Evolutionary conservation across 345 rosid genomes (phyloP), one percentile per base, ranked within the genome.

Genomic region (Corchorus olitorius): DNA sequence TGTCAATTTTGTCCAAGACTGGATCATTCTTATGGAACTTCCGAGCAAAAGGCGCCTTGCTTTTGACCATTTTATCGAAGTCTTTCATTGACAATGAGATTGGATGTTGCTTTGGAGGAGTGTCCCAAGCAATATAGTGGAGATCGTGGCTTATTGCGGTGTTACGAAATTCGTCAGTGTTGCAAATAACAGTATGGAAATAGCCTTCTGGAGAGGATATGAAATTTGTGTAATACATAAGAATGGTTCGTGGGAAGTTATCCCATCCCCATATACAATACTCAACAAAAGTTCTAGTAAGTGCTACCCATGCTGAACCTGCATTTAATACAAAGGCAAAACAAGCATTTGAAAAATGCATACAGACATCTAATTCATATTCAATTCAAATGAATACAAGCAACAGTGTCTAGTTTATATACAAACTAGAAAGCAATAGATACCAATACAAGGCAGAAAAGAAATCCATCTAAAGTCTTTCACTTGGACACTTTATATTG

Each of bases 101-200:
- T 0, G 98, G 93, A 70, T 94, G 98, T 84, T 94, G 98, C 89
- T 92, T 92, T 2, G 98, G 98, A 67, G 98, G 98, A 79, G 13
- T 91, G 83, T 94, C 97, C 98, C 98, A 94, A 16, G 97, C 97
- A 81, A 94, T 94, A 87, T 87, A 94, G 86, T 94, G 98, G 22
- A 94, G 94, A 80, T 94, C 98, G 15, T 92, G 97, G 72, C 97
- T 76, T 8, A 92, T 84, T 6, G 94, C 89, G 1, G 96, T 88
- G 79, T 71, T 78, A 65, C 81, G 83, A 80, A 88, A 94, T 77
- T 88, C 88, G 45, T 88, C 89, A 15, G 79, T 82, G 80, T 89
- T 91, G 88, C 98, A 94, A 50, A 92, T 86, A 70, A 94, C 91
- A 8, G 98, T 94, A 78, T 94, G 97, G 81, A 94, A 94, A 77